Evolutionary conservation across 306 rosid genomes (phyloP).

Genomic region (Adenanthera pavonina): DNA sequence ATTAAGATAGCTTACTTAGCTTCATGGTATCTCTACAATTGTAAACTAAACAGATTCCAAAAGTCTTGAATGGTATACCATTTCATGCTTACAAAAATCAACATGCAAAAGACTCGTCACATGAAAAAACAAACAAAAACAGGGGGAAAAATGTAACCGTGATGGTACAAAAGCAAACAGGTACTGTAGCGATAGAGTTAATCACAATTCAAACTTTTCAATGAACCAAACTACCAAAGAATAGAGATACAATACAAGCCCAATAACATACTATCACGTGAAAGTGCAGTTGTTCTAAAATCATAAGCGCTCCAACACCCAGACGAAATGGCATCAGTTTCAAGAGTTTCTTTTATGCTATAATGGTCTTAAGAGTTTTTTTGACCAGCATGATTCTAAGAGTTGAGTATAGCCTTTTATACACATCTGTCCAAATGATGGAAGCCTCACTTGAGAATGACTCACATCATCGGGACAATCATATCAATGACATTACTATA

Average conservation of each 20-base stretch:
- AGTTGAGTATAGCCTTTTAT: not conserved
- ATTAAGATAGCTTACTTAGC: not conserved
- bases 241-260: not conserved
- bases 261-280: not conserved
- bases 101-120: not conserved
- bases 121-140: not conserved
- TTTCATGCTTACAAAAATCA: not conserved
- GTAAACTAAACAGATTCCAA: too few relatives aligned
- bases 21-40: not conserved
- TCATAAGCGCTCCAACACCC: not conserved
- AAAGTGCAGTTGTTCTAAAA: not conserved
- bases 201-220: not conserved
- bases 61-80: not conserved
- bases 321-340: not conserved
- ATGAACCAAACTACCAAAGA: not conserved
- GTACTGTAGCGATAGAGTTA: constrained; percentile 3
- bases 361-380: not conserved
- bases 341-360: not conserved
- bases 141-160: not conserved
- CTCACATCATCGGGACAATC: not conserved
- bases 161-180: not conserved
- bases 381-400: too few relatives aligned
- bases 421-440: not conserved
- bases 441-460: not conserved
- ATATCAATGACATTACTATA: not conserved